Conservation (phyloP, 768 basidiomycete species). For the Russula vinacea region DNA sequence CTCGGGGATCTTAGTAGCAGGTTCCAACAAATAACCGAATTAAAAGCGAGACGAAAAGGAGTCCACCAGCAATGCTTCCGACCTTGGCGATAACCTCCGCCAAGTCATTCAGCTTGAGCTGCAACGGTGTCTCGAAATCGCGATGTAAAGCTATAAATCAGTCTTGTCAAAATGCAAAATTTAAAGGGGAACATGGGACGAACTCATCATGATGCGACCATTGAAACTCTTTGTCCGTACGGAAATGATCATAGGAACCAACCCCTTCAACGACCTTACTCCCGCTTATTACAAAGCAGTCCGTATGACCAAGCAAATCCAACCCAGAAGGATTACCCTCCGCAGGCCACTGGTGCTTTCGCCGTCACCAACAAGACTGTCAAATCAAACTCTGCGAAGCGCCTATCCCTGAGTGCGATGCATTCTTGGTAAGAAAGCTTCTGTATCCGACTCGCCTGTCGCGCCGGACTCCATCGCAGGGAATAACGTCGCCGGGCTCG, state of each 20-base stretch:
- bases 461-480: slow-evolving; percentile 94
- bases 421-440: slow-evolving; percentile 80
- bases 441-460: slow-evolving; percentile 94
- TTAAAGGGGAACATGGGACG: slow-evolving; percentile 34
- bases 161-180: slow-evolving; percentile 11
- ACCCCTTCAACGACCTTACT: slow-evolving; percentile 94
- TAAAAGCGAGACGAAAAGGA: slow-evolving; percentile 81
- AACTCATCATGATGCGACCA: slow-evolving; percentile 97
- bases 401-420: slow-evolving; percentile 44
- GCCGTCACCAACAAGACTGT: slow-evolving; percentile 12
- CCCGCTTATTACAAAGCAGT: slow-evolving; percentile 91
- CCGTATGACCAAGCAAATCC: slow-evolving; percentile 54
- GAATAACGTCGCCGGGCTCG: slow-evolving; percentile 94
- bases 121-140: slow-evolving; percentile 88
- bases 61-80: slow-evolving; percentile 77
- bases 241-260: slow-evolving; percentile 88
- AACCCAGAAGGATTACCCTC: too few species aligned
- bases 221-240: slow-evolving; percentile 93
- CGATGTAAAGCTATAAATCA: slow-evolving; percentile 66
- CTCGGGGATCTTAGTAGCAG: slow-evolving; percentile 61
- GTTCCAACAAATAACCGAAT: slow-evolving; percentile 93
- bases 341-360: slow-evolving; percentile 33
- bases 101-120: slow-evolving; percentile 88
- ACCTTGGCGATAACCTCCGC: slow-evolving; percentile 94
- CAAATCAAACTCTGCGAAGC: slow-evolving; percentile 26